A percentile compares a stretch with the other conserved stretches of the same genome.
Evolutionary conservation across 192 early-diverging fungal genomes (phyloP).

Genomic region (Coemansia sp.): DNA sequence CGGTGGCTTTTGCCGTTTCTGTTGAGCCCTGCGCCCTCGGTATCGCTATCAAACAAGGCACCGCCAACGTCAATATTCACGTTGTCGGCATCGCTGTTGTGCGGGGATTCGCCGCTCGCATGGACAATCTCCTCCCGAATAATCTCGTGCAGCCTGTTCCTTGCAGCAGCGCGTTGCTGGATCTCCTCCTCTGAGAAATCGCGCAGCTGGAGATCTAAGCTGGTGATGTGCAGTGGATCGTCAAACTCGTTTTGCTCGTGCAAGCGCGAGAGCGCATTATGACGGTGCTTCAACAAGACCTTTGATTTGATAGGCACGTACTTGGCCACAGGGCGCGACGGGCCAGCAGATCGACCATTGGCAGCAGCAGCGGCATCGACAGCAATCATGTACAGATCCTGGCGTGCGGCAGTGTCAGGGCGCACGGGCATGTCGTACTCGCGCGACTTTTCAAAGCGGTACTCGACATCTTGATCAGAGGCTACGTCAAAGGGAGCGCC

Average conservation of each 20-base stretch:
- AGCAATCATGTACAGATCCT: slow-evolving; percentile 45
- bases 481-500: background rate
- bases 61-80: slow-evolving; percentile 39
- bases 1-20: slow-evolving; percentile 4
- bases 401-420: slow-evolving; percentile 12
- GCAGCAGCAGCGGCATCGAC: background rate
- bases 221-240: slow-evolving; percentile 29
- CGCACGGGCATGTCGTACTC: slow-evolving; percentile 44
- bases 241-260: slow-evolving; percentile 18
- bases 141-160: slow-evolving; percentile 23
- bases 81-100: slow-evolving; percentile 11
- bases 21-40: background rate
- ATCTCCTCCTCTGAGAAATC: slow-evolving; percentile 44
- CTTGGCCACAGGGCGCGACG: slow-evolving; percentile 10
- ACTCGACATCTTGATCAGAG: slow-evolving; percentile 28
- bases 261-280: background rate
- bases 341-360: background rate
- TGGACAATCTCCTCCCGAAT: slow-evolving; percentile 37
- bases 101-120: background rate
- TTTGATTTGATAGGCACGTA: slow-evolving; percentile 42
- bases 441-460: slow-evolving; percentile 35
- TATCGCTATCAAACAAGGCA: slow-evolving; percentile 18
- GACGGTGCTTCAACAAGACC: slow-evolving; percentile 32
- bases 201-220: slow-evolving; percentile 40
- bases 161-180: slow-evolving; percentile 27